phyloP scores from a whole-genome alignment of 257 asterid genomes.

The Lycium ferocissimum region DNA sequence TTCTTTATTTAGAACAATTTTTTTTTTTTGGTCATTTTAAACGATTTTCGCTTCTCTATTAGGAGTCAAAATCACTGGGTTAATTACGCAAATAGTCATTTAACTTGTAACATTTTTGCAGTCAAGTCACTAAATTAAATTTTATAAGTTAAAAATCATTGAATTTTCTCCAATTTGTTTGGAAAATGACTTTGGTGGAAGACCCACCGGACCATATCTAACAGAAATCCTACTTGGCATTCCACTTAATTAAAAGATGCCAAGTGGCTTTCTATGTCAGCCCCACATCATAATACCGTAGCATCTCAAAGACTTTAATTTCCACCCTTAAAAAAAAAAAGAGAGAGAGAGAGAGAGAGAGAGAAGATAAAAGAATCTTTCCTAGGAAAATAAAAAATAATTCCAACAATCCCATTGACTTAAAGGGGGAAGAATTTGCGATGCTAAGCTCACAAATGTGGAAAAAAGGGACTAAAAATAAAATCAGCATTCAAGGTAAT shows the following conservation, averaged over 20 bases:
- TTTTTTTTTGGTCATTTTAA: no score
- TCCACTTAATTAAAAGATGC: not conserved
- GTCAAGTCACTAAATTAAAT: no score
- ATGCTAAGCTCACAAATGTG: not conserved
- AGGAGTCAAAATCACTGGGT: not conserved
- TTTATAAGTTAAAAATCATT: no score
- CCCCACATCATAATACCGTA: not conserved
- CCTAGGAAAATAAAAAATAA: not conserved
- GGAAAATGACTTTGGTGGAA: no score
- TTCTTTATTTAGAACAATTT: no score
- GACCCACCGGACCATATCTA: no score
- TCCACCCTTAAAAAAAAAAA: not conserved
- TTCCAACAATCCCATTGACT: not conserved
- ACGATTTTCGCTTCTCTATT: not conserved
- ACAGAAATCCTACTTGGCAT: not conserved
- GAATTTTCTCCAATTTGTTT: no score
- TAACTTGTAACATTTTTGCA: no score
- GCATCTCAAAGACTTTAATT: not conserved
- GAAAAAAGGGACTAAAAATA: not conserved
- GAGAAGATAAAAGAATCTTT: not conserved
- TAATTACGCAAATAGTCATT: not conserved
- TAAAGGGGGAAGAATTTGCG: no score
- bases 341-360: not conserved
- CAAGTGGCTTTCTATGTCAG: not conserved
- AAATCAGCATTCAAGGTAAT: not conserved